These are phyloP conservation scores for Crithidia thermophila DNA, from an alignment of 208 protist species.

Conservation along the genomic window DNA sequence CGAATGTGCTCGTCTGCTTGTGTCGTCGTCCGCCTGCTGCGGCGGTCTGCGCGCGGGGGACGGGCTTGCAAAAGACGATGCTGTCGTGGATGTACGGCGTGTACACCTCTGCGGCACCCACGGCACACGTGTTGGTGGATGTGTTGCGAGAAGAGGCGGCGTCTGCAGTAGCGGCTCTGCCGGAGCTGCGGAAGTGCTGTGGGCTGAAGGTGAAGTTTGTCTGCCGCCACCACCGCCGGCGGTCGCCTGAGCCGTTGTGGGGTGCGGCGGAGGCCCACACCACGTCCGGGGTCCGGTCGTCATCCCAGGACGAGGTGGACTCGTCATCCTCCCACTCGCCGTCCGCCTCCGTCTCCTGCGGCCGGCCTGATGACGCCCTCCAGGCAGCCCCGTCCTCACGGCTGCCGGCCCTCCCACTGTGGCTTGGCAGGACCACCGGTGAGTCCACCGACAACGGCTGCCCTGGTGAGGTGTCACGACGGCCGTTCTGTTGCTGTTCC, in stretches of 20 bases:
- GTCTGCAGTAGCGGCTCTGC: not conserved
- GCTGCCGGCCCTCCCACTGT: too few species aligned
- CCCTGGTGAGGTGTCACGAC: too few species aligned
- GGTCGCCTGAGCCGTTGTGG: conserved; percentile 18
- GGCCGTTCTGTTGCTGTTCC: too few species aligned
- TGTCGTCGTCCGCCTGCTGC: not conserved
- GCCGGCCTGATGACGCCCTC: too few species aligned
- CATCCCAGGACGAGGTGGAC: too few species aligned
- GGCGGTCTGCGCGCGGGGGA: not conserved
- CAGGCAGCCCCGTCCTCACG: too few species aligned
- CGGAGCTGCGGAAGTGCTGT: conserved; percentile 19
- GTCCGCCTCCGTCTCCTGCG: too few species aligned
- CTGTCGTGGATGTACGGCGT: conserved; percentile 63
- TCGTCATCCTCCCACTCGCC: not conserved
- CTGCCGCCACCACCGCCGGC: conserved; percentile 39
- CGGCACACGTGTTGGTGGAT: not conserved
- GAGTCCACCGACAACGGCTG: too few species aligned
- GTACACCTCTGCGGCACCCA: conserved; percentile 23
- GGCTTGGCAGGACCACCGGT: too few species aligned
- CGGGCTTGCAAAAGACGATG: conserved; percentile 41
- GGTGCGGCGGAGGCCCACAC: conserved; percentile 34
- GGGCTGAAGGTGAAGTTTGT: conserved; percentile 32
- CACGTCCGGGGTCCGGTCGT: too few species aligned
- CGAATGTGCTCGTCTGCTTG: too few species aligned
- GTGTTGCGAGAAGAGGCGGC: not conserved